phyloP scores from a whole-genome alignment of 352 stramenopile genomes.

The Blastocystis sp. region DNA sequence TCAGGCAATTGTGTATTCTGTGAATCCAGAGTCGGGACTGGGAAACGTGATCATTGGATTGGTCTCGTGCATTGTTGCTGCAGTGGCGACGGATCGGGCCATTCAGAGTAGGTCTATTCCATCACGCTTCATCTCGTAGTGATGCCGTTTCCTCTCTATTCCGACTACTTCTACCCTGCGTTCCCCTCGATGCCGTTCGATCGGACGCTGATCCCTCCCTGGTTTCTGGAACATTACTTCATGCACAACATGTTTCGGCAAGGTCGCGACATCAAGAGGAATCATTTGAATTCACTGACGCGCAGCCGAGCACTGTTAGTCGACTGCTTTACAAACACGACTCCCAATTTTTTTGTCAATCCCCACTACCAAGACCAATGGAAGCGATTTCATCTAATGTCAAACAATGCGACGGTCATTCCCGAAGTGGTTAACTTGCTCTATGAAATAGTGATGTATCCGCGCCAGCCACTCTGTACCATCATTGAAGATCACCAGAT shows the following conservation, averaged over 20 bases:
- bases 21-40: constrained; percentile 31
- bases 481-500: background rate
- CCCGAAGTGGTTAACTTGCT: background rate
- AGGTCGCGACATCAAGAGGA: background rate
- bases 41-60: constrained; percentile 37
- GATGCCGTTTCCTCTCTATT: background rate
- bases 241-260: background rate
- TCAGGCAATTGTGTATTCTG: constrained; percentile 2
- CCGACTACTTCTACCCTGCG: background rate
- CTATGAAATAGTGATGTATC: constrained; percentile 15
- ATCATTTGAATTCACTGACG: constrained; percentile 6
- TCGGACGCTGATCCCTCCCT: background rate
- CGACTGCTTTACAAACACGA: constrained; percentile 42
- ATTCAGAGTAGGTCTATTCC: constrained; percentile 3
- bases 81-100: background rate
- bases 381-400: background rate
- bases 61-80: constrained; percentile 37
- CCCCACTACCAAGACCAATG: background rate
- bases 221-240: background rate
- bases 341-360: constrained; percentile 22
- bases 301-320: background rate
- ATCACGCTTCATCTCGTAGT: background rate
- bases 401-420: background rate
- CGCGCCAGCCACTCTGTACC: background rate
- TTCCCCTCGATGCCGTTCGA: background rate